A percentile compares a stretch with the other conserved stretches of the same genome.
Conservation (phyloP, 768 basidiomycete species). For the Podaxis pistillaris region DNA sequence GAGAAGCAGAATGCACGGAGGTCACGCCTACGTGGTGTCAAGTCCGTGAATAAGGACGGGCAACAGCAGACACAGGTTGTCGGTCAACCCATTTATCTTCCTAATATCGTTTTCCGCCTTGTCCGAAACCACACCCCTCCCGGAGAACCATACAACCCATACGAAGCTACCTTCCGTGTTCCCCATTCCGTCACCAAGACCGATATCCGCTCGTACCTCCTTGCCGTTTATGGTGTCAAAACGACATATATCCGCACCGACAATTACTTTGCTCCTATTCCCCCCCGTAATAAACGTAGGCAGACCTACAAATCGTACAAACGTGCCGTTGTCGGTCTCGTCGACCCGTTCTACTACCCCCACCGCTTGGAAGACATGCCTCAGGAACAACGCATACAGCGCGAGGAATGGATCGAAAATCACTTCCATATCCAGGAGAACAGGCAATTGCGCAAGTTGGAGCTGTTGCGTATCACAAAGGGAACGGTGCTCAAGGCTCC, state of each 20-base stretch:
- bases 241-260: conserved; percentile 96
- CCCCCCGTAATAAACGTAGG: conserved; percentile 26
- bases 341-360: conserved; percentile 94
- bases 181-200: conserved; percentile 90
- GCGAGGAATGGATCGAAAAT: conserved; percentile 63
- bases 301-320: conserved; percentile 70
- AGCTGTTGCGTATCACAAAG: conserved; percentile 37
- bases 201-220: conserved; percentile 84
- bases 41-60: conserved; percentile 38
- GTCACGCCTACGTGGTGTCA: conserved; percentile 67
- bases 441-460: conserved; percentile 34
- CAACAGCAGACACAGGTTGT: conserved; percentile 51
- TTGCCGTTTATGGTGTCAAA: conserved; percentile 81
- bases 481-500: conserved; percentile 37
- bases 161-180: conserved; percentile 91
- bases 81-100: conserved; percentile 85
- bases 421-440: conserved; percentile 49
- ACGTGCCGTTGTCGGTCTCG: conserved; percentile 87
- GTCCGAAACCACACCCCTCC: conserved; percentile 78
- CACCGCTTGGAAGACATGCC: conserved; percentile 77
- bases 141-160: conserved; percentile 87
- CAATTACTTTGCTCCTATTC: conserved; percentile 70
- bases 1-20: conserved; percentile 54
- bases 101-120: conserved; percentile 80
- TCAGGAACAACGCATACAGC: conserved; percentile 46